These are phyloP conservation scores for Coffea humblotiana DNA, from an alignment of 305 asterid species.

Conservation along the genomic window DNA sequence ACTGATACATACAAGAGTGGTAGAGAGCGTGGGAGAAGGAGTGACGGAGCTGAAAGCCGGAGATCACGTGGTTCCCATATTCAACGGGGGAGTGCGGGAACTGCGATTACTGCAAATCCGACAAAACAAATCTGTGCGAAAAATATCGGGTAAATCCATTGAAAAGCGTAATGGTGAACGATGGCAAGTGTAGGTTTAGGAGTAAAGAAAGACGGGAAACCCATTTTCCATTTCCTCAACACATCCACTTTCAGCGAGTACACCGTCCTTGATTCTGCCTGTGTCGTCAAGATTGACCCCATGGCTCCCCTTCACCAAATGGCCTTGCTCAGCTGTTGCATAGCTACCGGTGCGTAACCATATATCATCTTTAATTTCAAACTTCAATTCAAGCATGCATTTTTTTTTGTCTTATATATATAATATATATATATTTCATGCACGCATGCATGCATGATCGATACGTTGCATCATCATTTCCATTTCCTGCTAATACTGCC, in stretches of 20 bases:
- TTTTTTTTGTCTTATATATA: no score
- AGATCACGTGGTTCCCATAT: slow-evolving; percentile 67
- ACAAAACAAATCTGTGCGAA: slow-evolving; percentile 57
- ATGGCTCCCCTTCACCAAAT: slow-evolving; percentile 56
- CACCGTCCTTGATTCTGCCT: slow-evolving; percentile 72
- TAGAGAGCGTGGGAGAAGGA: slow-evolving; percentile 89
- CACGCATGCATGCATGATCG: no score
- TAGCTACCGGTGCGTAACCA: slow-evolving; percentile 49
- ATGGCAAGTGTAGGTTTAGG: slow-evolving; percentile 59
- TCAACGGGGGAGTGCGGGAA: slow-evolving; percentile 82
- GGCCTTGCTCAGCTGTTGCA: slow-evolving; percentile 82
- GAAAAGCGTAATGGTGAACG: slow-evolving; percentile 57
- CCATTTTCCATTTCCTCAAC: slow-evolving; percentile 78
- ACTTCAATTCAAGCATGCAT: no score
- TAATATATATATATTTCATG: no score
- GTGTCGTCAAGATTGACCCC: slow-evolving; percentile 56
- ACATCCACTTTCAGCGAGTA: slow-evolving; percentile 81
- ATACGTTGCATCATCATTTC: no score
- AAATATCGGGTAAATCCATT: slow-evolving; percentile 59
- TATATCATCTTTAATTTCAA: no score
- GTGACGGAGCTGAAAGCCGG: slow-evolving; percentile 55
- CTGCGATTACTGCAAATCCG: slow-evolving; percentile 58
- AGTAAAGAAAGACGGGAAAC: slow-evolving; percentile 43
- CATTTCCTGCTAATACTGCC: no score
- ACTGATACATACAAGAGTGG: slow-evolving; percentile 40